Conservation (phyloP, 495 filamentous ascomycete genomes). For the Penicillium alfredii region DNA sequence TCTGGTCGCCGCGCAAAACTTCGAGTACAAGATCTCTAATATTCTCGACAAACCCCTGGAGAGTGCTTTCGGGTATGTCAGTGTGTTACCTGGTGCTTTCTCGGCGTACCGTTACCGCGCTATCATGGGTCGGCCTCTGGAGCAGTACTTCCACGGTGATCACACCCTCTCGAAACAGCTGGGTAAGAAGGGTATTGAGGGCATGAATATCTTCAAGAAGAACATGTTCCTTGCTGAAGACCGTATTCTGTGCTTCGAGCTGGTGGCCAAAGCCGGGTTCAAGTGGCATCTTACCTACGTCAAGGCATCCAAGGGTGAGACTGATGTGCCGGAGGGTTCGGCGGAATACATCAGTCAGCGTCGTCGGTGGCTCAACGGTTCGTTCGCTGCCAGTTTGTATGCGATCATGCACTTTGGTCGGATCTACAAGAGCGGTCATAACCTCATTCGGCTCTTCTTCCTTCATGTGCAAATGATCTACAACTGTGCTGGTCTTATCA, state of each 20-base stretch:
- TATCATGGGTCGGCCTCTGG: conserved; percentile 92
- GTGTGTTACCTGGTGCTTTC: conserved; percentile 95
- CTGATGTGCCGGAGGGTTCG: conserved; percentile 93
- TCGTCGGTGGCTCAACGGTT: conserved; percentile 96
- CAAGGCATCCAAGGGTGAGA: conserved; percentile 96
- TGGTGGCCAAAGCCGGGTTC: conserved; percentile 94
- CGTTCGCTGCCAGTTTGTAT: conserved; percentile 94
- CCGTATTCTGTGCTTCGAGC: conserved; percentile 97
- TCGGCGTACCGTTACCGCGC: conserved; percentile 95
- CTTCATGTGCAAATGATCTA: conserved; percentile 93
- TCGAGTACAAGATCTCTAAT: conserved; percentile 99
- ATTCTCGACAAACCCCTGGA: conserved; percentile 98
- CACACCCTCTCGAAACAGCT: conserved; percentile 91
- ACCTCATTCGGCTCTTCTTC: conserved; percentile 92
- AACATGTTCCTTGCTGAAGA: conserved; percentile 99
- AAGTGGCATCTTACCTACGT: conserved; percentile 99
- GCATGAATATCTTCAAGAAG: conserved; percentile 99
- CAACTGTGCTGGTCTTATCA: conserved; percentile 78
- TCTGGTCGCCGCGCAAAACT: conserved; percentile 92
- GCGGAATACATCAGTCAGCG: conserved; percentile 95
- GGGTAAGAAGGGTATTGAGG: conserved; percentile 97
- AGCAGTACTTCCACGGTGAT: conserved; percentile 99
- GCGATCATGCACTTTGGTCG: conserved; percentile 96
- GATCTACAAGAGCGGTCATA: conserved; percentile 96
- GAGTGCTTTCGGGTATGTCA: conserved; percentile 93